A percentile compares a stretch with the other conserved stretches of the same genome.
phyloP scores from a whole-genome alignment of 2,329 filamentous ascomycete species.

The Neoarthrinium moseri region DNA sequence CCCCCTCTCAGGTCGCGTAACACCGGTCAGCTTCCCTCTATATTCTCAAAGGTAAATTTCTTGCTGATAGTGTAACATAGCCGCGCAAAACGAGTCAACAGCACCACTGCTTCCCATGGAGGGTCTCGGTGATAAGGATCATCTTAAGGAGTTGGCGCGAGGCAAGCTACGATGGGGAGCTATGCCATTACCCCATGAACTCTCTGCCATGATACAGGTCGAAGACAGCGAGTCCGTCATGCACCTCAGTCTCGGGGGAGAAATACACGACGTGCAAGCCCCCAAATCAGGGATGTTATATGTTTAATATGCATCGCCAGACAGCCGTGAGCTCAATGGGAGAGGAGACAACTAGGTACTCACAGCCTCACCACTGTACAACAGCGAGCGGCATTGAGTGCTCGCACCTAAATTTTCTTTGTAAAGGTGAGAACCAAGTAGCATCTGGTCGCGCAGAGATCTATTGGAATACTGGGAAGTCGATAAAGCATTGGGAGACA shows the following conservation, averaged over 20 bases:
- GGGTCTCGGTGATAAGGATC: neutral
- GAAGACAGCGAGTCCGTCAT: neutral
- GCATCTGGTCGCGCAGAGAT: no score
- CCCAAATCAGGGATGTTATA: neutral
- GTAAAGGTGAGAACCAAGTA: no score
- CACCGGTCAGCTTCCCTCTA: neutral
- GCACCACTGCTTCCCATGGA: neutral
- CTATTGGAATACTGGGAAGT: no score
- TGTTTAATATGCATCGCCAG: no score
- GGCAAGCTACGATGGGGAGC: conserved; percentile 1
- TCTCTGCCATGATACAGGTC: neutral
- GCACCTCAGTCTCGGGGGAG: neutral
- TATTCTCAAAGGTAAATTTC: neutral
- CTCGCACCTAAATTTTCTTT: no score
- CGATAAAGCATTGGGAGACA: no score
- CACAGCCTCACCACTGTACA: no score
- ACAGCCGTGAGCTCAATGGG: no score
- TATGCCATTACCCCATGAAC: neutral
- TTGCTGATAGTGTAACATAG: neutral
- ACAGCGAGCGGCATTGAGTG: no score
- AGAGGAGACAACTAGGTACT: no score
- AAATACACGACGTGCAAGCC: neutral
- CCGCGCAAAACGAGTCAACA: neutral
- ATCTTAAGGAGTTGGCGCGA: neutral
- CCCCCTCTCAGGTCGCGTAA: conserved; percentile 1